Conservation (phyloP, 1,139 yeast genomes). For the Spencermartinsiella ligniputridi region DNA sequence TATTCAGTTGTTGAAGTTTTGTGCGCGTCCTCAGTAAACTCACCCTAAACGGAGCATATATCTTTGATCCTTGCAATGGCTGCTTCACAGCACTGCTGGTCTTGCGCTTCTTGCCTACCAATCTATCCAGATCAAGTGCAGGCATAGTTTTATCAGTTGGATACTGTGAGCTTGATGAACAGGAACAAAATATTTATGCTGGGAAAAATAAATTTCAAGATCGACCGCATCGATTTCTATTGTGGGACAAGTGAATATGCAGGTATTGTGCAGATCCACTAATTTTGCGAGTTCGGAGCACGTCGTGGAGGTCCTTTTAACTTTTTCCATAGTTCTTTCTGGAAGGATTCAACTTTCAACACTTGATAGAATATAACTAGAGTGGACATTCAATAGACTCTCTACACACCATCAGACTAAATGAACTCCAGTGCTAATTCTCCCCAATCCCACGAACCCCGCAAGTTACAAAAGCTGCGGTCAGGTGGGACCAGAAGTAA, state of each 20-base stretch:
- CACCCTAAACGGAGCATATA: constrained; percentile 32
- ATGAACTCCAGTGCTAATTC: not conserved
- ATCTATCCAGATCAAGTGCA: not conserved
- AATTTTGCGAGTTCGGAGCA: not conserved
- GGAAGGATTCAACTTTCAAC: no score
- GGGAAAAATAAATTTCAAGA: not conserved
- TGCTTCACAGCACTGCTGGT: constrained; percentile 1
- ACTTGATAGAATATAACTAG: no score
- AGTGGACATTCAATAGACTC: no score
- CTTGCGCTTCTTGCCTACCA: constrained; percentile 8
- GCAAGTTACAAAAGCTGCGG: not conserved
- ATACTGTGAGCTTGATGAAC: no score
- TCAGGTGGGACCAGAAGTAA: not conserved
- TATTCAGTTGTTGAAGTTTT: not conserved
- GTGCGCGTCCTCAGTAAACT: no score
- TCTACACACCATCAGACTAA: no score
- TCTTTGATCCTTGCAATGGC: constrained; percentile 6
- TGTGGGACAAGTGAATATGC: no score
- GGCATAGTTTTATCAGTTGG: constrained; percentile 1
- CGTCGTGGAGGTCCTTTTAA: no score
- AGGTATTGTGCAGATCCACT: not conserved
- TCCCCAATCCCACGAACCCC: not conserved
- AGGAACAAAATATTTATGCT: no score
- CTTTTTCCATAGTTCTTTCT: no score
- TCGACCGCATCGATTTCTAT: not conserved